A percentile compares a stretch with the other conserved stretches of the same genome.
Evolutionary conservation across 129 eudicot species (phyloP).

Genomic region (Tagetes patula): DNA sequence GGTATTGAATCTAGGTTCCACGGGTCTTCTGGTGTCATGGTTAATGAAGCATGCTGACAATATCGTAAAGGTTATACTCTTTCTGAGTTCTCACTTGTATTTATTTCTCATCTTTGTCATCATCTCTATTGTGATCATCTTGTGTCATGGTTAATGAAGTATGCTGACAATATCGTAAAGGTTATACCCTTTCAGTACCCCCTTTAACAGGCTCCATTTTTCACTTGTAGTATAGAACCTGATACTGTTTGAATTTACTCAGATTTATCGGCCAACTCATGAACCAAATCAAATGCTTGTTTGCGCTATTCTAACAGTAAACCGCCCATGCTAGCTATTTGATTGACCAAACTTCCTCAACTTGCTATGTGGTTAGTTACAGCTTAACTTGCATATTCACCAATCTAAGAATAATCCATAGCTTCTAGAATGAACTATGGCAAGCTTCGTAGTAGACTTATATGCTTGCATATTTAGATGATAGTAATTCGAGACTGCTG

Average conservation of each 20-base stretch:
- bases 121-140: conserved; percentile 8
- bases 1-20: conserved; percentile 85
- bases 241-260: conserved; percentile 2
- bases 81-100: not conserved
- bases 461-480: conserved; percentile 5
- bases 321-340: conserved; percentile 7
- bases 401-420: not conserved
- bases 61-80: conserved; percentile 70
- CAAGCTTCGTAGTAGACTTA: not conserved
- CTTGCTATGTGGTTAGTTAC: not conserved
- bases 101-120: not conserved
- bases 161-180: conserved; percentile 96
- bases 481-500: not conserved
- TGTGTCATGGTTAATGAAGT: conserved; percentile 97
- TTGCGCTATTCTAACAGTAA: conserved; percentile 5
- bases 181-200: conserved; percentile 30
- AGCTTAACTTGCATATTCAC: not conserved
- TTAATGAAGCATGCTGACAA: conserved; percentile 98
- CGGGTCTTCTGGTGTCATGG: conserved; percentile 96
- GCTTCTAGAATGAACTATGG: not conserved
- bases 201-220: not conserved
- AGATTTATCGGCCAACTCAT: conserved; percentile 4
- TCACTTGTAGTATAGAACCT: conserved; percentile 1
- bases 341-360: conserved; percentile 17
- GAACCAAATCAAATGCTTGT: not conserved